Percentiles rank a stretch among this genome's conserved stretches.
Evolutionary conservation across 116 monocot species (phyloP).

Genomic region (Iris pallida): DNA sequence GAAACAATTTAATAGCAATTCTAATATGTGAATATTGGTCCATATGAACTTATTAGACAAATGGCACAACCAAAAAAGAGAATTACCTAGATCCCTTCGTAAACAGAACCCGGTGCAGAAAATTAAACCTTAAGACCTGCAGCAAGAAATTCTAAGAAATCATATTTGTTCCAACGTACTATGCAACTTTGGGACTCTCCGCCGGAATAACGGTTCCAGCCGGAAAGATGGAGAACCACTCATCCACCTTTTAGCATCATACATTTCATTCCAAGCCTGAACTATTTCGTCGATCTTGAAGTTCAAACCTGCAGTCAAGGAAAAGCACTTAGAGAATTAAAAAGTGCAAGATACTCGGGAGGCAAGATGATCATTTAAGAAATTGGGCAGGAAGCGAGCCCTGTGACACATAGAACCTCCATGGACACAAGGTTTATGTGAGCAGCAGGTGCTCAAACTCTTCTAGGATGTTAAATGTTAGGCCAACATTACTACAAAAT

Average conservation of each 20-base stretch:
- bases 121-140: neutral
- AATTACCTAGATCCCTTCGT: constrained; percentile 3
- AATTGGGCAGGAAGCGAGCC: too few species aligned
- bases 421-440: too few species aligned
- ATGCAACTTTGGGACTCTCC: constrained; percentile 60
- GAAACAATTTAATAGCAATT: too few species aligned
- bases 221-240: constrained; percentile 50
- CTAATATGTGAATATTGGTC: too few species aligned
- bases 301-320: constrained; percentile 39
- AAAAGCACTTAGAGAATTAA: neutral
- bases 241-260: constrained; percentile 76
- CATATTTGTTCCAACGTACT: constrained; percentile 45
- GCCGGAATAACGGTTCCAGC: constrained; percentile 67
- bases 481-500: too few species aligned
- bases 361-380: too few species aligned
- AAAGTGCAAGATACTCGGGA: neutral
- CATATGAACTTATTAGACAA: too few species aligned
- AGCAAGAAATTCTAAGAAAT: neutral
- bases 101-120: neutral
- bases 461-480: too few species aligned
- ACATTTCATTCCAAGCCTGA: constrained; percentile 88
- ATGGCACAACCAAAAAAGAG: neutral
- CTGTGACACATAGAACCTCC: too few species aligned
- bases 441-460: too few species aligned
- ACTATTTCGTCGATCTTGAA: constrained; percentile 89